Base-by-base conservation (phyloP, 2,329 filamentous ascomycete species). In the Colletotrichum sp. region DNA sequence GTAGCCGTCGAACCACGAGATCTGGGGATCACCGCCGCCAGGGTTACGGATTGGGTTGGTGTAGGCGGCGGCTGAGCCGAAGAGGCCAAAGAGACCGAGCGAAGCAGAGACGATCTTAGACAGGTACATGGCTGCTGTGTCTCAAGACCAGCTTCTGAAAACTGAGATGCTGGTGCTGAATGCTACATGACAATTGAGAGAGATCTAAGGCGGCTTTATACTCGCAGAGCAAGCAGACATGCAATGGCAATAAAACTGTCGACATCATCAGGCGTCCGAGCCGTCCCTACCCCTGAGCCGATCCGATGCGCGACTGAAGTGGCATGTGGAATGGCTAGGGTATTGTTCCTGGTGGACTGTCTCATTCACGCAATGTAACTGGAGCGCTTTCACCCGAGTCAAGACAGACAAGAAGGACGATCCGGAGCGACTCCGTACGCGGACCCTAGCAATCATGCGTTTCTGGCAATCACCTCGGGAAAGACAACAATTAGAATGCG, bases 11-110 rank as follows among this genome's bases (percentile, higher is more conserved):
- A 84, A 85, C 70, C 87, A 91, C 1, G 87, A 86, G 8, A 92
- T 86, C 75, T 88, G 88, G 1, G 90, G 89, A 77, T 92, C 90
- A 24, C 86, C 87, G 10, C 90, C 89, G 48, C 88, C 86, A 0
- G 85, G 85, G 22, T 84, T 83, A 44, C 88, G 87, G 67, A 92
- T 84, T 1, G 90, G 89, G 75, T 92, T 92, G 39, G 88, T 88
- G 77, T 86, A 91, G 22, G 85, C 83, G 44, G 77, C 70, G 15
- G 78, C 78, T 15, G 71, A 75, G 63, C 77, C 62, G 26, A 80
- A 26, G 15, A 82, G 71, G 72, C 75, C 76, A 13, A 79, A 71
- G 9, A 76, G 57, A 10, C 48, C 55, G 48, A 71, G 22, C 3
- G 44, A 39, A 3, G 48, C 75, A 26, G 71, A 72, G 39, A 75